phyloP scores from a whole-genome alignment of 108 stramenopile genomes.

The Asterionellopsis glacialis region DNA sequence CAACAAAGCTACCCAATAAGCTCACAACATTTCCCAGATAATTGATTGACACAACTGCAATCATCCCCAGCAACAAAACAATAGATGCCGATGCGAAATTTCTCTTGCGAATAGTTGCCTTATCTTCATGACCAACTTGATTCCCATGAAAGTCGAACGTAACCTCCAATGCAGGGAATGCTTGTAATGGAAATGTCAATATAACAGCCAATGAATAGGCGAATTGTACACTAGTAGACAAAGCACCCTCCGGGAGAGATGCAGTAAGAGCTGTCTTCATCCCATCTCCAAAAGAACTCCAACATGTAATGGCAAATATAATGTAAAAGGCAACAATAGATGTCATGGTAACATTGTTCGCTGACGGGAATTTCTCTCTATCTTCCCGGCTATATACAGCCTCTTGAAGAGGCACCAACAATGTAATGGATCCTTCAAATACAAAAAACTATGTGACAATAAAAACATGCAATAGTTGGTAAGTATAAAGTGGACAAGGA shows the following conservation, averaged over 20 bases:
- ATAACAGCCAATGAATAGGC: conserved; percentile 49
- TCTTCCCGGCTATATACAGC: conserved; percentile 32
- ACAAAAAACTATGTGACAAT: conserved; percentile 24
- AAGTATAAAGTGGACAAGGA: too few relatives aligned
- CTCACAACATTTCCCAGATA: conserved; percentile 48
- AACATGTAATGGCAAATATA: conserved; percentile 39
- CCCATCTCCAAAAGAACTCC: conserved; percentile 40
- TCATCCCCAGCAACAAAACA: conserved; percentile 19
- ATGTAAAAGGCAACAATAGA: conserved; percentile 40
- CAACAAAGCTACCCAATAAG: conserved; percentile 39
- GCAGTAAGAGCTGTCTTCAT: conserved; percentile 43
- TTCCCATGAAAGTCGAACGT: conserved; percentile 6
- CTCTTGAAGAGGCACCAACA: conserved; percentile 51
- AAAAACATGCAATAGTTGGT: not conserved
- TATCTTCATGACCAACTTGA: not conserved
- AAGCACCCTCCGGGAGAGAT: conserved; percentile 25
- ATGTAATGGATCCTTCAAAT: conserved; percentile 52
- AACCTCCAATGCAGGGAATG: conserved; percentile 55
- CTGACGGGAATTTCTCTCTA: conserved; percentile 24
- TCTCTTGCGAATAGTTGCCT: conserved; percentile 2
- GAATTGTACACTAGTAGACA: conserved; percentile 37
- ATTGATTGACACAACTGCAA: conserved; percentile 32
- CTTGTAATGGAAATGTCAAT: conserved; percentile 55
- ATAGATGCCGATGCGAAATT: conserved; percentile 16
- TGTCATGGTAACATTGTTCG: conserved; percentile 27